Evolutionary conservation across 441 rosid genomes (phyloP).

Genomic region (Codiaeum variegatum): DNA sequence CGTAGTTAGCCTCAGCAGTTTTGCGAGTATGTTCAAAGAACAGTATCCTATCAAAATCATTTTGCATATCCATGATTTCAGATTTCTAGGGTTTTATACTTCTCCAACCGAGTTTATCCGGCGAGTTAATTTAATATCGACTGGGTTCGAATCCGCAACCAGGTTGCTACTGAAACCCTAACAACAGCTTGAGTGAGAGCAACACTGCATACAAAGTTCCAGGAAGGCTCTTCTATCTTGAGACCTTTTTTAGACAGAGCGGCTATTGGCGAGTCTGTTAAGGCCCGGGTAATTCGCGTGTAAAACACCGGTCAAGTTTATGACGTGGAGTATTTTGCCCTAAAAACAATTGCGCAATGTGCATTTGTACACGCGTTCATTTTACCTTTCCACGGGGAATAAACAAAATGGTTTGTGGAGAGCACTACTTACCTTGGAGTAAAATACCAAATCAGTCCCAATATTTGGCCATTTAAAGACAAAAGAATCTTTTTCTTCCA

Average conservation of each 20-base stretch:
- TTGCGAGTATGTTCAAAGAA: slow-evolving; percentile 82
- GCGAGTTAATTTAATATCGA: too few relatives aligned
- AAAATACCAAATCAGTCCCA: too few relatives aligned
- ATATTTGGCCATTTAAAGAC: too few relatives aligned
- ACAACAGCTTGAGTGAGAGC: too few relatives aligned
- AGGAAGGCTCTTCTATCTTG: neutral
- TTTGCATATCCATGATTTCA: slow-evolving; percentile 55
- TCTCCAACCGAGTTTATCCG: too few relatives aligned
- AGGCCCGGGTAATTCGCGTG: slow-evolving; percentile 1
- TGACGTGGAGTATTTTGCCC: neutral
- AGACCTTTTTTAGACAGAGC: neutral
- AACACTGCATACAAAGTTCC: neutral
- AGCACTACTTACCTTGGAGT: too few relatives aligned
- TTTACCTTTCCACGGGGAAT: too few relatives aligned
- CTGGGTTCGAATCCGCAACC: too few relatives aligned
- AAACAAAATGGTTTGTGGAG: too few relatives aligned
- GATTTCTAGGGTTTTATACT: neutral
- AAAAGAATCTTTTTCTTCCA: too few relatives aligned
- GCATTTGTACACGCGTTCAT: neutral
- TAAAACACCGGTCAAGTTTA: neutral
- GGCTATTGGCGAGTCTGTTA: neutral
- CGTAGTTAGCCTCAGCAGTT: slow-evolving; percentile 61
- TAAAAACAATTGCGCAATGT: neutral
- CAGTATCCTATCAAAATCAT: slow-evolving; percentile 62
- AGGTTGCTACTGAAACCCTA: too few relatives aligned